Evolutionary conservation across 768 basidiomycete species (phyloP).

Genomic region (Tricholoma sp.): DNA sequence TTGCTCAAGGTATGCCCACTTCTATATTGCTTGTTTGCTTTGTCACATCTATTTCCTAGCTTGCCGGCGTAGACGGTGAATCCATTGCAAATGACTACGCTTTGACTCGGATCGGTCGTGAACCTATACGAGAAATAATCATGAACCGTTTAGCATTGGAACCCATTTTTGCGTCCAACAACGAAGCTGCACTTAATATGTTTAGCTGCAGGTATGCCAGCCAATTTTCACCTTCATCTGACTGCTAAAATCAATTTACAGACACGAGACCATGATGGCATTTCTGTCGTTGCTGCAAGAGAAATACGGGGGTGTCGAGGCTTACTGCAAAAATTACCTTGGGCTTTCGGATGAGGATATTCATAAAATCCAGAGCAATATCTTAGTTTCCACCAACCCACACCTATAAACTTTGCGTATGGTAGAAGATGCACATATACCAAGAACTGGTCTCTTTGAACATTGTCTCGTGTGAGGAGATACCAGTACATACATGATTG

Average conservation of each 20-base stretch:
- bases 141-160: constrained; percentile 65
- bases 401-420: constrained; percentile 6
- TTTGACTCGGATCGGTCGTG: constrained; percentile 72
- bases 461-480: constrained; percentile 3
- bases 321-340: constrained; percentile 53
- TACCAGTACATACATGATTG: constrained; percentile 5
- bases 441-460: neutral
- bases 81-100: constrained; percentile 70
- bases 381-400: constrained; percentile 33
- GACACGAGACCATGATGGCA: constrained; percentile 73
- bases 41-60: constrained; percentile 33
- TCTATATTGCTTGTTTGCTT: neutral
- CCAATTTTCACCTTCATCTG: neutral
- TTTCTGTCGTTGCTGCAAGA: constrained; percentile 57
- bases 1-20: constrained; percentile 52
- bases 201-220: constrained; percentile 63
- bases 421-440: neutral
- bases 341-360: constrained; percentile 63
- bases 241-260: constrained; percentile 19
- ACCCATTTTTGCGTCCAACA: constrained; percentile 68
- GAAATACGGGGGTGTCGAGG: constrained; percentile 65
- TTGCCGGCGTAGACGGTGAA: constrained; percentile 67
- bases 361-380: constrained; percentile 48
- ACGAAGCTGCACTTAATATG: constrained; percentile 78
- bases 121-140: constrained; percentile 69